Percentiles rank a stretch among this genome's conserved stretches.
Evolutionary conservation across 352 stramenopile genomes (phyloP).

Genomic region (Phytophthora rubi): DNA sequence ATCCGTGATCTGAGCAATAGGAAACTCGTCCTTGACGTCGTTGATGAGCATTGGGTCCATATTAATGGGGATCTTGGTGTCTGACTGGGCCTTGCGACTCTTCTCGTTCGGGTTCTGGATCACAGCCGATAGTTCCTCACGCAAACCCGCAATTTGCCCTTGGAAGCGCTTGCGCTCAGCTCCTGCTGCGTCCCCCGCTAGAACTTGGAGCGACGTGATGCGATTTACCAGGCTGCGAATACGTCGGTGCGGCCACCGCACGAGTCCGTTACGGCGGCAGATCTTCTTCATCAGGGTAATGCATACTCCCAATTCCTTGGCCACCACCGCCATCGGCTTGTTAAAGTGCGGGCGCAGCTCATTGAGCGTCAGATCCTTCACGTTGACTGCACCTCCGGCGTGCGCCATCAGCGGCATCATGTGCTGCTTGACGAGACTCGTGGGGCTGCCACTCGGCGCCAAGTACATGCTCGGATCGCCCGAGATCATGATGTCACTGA

Average conservation of each 20-base stretch:
- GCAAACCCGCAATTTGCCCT: slow-evolving; percentile 61
- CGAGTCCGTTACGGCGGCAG: slow-evolving; percentile 79
- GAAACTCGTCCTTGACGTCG: slow-evolving; percentile 22
- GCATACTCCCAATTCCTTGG: slow-evolving; percentile 83
- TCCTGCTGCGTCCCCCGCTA: slow-evolving; percentile 53
- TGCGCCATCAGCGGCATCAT: slow-evolving; percentile 49
- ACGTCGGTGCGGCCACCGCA: slow-evolving; percentile 82
- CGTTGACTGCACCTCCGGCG: slow-evolving; percentile 55
- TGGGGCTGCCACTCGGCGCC: slow-evolving; percentile 43
- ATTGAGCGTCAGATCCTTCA: slow-evolving; percentile 84
- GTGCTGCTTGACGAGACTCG: slow-evolving; percentile 50
- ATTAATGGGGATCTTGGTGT: slow-evolving; percentile 52
- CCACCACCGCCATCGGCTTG: slow-evolving; percentile 83
- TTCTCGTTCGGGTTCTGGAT: slow-evolving; percentile 90
- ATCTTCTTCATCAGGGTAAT: slow-evolving; percentile 92
- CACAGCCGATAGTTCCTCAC: slow-evolving; percentile 74
- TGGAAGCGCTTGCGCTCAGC: slow-evolving; percentile 71
- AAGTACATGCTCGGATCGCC: slow-evolving; percentile 50
- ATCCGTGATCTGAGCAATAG: slow-evolving; percentile 21
- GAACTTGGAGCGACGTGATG: slow-evolving; percentile 77
- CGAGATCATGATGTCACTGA: slow-evolving; percentile 58
- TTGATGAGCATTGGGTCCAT: slow-evolving; percentile 13
- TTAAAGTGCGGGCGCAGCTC: slow-evolving; percentile 86
- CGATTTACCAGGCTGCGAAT: slow-evolving; percentile 86
- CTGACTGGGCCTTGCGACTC: slow-evolving; percentile 75